These are phyloP conservation scores for Sugiyamaella qingdaonensis DNA, from an alignment of 805 yeast species.

Conservation along the genomic window DNA sequence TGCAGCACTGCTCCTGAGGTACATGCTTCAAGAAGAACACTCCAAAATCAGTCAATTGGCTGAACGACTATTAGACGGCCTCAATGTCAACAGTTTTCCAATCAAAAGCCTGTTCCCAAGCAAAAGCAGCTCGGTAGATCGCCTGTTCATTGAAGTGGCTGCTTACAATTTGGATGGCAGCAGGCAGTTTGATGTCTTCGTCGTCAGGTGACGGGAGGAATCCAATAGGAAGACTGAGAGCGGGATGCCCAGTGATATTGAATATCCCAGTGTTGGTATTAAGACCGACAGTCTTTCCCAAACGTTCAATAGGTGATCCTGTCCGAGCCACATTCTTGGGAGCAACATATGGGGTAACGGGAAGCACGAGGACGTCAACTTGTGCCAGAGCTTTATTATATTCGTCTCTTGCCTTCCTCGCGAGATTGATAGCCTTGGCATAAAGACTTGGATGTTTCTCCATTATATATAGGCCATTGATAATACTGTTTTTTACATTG, in stretches of 20 bases:
- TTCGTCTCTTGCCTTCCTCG: slow-evolving; percentile 32
- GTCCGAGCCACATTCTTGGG: slow-evolving; percentile 10
- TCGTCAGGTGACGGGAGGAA: slow-evolving; percentile 32
- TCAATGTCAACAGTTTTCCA: slow-evolving; percentile 17
- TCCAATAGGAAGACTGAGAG: slow-evolving; percentile 35
- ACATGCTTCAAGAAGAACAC: too few relatives aligned
- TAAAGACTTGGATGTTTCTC: slow-evolving; percentile 35
- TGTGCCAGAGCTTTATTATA: slow-evolving; percentile 31
- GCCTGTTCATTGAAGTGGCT: slow-evolving; percentile 33
- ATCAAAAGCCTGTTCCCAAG: slow-evolving; percentile 34
- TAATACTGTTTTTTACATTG: slow-evolving; percentile 14
- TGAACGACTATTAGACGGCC: neutral
- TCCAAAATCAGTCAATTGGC: too few relatives aligned
- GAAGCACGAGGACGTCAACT: slow-evolving; percentile 36
- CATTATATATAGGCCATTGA: slow-evolving; percentile 32
- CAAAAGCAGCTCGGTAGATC: slow-evolving; percentile 36
- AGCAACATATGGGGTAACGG: slow-evolving; percentile 18
- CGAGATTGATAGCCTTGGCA: slow-evolving; percentile 34
- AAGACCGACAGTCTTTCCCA: slow-evolving; percentile 26
- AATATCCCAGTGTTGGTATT: slow-evolving; percentile 37
- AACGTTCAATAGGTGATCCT: slow-evolving; percentile 9
- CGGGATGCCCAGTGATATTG: slow-evolving; percentile 39
- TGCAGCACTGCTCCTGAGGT: too few relatives aligned
- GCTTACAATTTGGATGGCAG: slow-evolving; percentile 37
- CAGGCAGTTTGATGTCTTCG: slow-evolving; percentile 34